Evolutionary conservation across 2,329 filamentous ascomycete species (phyloP).

Genomic region (Lachnellula occidentalis): DNA sequence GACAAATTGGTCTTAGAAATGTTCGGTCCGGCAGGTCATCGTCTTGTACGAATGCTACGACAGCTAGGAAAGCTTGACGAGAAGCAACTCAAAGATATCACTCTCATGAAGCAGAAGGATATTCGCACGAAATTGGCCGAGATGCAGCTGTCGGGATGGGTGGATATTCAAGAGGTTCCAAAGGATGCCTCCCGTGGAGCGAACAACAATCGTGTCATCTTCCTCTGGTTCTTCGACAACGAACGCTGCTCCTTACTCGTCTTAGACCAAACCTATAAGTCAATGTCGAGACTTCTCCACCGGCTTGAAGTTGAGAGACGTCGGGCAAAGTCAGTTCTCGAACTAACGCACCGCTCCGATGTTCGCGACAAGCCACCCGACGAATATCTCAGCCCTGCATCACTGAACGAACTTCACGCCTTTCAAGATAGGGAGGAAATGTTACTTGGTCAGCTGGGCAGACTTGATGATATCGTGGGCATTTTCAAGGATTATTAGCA

Average conservation of each 20-base stretch:
- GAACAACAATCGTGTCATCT: conserved; percentile 76
- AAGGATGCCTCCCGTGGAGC: conserved; percentile 68
- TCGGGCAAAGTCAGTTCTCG: conserved; percentile 65
- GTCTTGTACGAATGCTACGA: conserved; percentile 78
- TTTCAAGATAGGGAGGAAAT: conserved; percentile 63
- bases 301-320: conserved; percentile 71
- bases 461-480: conserved; percentile 79
- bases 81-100: conserved; percentile 74
- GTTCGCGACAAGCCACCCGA: conserved; percentile 74
- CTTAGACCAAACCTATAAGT: conserved; percentile 79
- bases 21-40: conserved; percentile 70
- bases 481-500: conserved; percentile 70
- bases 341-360: conserved; percentile 79
- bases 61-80: conserved; percentile 93
- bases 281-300: conserved; percentile 80
- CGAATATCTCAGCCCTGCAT: conserved; percentile 68
- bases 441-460: conserved; percentile 70
- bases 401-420: conserved; percentile 58
- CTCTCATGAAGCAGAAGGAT: conserved; percentile 79
- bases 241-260: conserved; percentile 65
- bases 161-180: conserved; percentile 91
- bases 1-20: conserved; percentile 75
- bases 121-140: conserved; percentile 78
- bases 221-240: conserved; percentile 85
- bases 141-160: conserved; percentile 79